These are phyloP conservation scores for Leccinum griseonigrum DNA, from an alignment of 1,284 basidiomycete genomes.

Conservation along the genomic window DNA sequence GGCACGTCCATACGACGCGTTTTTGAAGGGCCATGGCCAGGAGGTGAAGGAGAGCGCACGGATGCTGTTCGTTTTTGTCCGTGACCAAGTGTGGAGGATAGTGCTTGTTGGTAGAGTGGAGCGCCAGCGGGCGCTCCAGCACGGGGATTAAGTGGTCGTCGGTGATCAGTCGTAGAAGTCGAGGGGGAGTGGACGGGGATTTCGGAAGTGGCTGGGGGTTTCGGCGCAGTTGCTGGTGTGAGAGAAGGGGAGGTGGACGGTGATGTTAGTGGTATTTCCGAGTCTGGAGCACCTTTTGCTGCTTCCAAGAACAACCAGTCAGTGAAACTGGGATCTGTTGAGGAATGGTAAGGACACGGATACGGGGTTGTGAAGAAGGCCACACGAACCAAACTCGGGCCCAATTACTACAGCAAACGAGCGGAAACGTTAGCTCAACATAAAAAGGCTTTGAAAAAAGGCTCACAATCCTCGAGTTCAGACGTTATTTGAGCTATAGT, in stretches of 20 bases:
- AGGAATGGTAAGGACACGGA: slow-evolving; percentile 11
- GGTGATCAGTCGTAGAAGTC: slow-evolving; percentile 36
- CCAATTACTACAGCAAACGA: slow-evolving; percentile 60
- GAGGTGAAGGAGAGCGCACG: slow-evolving; percentile 73
- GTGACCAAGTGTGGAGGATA: slow-evolving; percentile 61
- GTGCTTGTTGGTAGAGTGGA: slow-evolving; percentile 63
- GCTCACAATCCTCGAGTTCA: slow-evolving; percentile 79
- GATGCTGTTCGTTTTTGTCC: slow-evolving; percentile 68
- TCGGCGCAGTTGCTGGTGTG: slow-evolving; percentile 13
- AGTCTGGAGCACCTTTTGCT: slow-evolving; percentile 59
- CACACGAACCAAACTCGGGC: slow-evolving; percentile 63
- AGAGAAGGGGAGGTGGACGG: slow-evolving; percentile 36
- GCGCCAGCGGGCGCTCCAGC: slow-evolving; percentile 35
- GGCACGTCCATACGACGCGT: slow-evolving; percentile 69
- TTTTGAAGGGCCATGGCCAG: slow-evolving; percentile 57
- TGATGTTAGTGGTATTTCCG: slow-evolving; percentile 35
- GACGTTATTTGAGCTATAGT: slow-evolving; percentile 71
- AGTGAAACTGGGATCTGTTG: slow-evolving; percentile 70
- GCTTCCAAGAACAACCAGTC: slow-evolving; percentile 82
- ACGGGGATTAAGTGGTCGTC: slow-evolving; percentile 43
- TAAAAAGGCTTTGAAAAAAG: slow-evolving; percentile 18
- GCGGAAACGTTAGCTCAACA: slow-evolving; percentile 18
- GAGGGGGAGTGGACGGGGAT: slow-evolving; percentile 24
- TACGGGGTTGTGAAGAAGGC: slow-evolving; percentile 1
- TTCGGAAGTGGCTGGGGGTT: slow-evolving; percentile 22